These are phyloP conservation scores for Sodiomyces alkalinus DNA, from an alignment of 2,329 filamentous ascomycete genomes.

Conservation along the genomic window DNA sequence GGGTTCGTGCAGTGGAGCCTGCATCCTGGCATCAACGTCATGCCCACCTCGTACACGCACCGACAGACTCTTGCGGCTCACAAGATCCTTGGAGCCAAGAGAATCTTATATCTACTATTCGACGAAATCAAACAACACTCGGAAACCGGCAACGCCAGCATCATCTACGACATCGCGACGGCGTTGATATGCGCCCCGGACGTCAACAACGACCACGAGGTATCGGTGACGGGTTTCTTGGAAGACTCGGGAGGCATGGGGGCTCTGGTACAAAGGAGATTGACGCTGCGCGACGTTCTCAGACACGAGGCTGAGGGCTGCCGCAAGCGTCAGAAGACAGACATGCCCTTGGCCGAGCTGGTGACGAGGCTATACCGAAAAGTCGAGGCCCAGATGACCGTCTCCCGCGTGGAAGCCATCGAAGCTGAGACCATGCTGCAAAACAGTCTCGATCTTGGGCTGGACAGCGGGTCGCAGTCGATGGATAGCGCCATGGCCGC, in stretches of 20 bases:
- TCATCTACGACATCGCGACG: slow-evolving; percentile 54
- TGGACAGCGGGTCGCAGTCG: slow-evolving; percentile 16
- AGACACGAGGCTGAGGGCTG: slow-evolving; percentile 42
- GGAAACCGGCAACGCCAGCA: slow-evolving; percentile 39
- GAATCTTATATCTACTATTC: slow-evolving; percentile 45
- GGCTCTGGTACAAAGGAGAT: slow-evolving; percentile 25
- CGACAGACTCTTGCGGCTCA: slow-evolving; percentile 48
- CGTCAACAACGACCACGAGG: slow-evolving; percentile 26
- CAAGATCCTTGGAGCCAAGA: slow-evolving; percentile 45
- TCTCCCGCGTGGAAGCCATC: slow-evolving; percentile 17
- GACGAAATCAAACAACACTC: slow-evolving; percentile 52
- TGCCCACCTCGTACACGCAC: slow-evolving; percentile 56
- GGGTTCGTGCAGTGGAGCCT: slow-evolving; percentile 52
- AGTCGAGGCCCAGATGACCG: slow-evolving; percentile 49
- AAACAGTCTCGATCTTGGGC: slow-evolving; percentile 23
- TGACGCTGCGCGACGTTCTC: slow-evolving; percentile 46
- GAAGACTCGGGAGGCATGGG: slow-evolving; percentile 21
- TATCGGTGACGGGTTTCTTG: slow-evolving; percentile 14
- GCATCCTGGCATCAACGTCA: slow-evolving; percentile 35
- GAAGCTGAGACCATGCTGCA: slow-evolving; percentile 26
- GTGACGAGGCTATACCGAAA: slow-evolving; percentile 46
- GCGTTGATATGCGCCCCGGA: slow-evolving; percentile 56
- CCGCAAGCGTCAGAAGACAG: slow-evolving; percentile 37
- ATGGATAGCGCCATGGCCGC: slow-evolving; percentile 27
- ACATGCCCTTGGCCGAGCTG: slow-evolving; percentile 42